Percentiles rank a stretch among this genome's conserved stretches.
Evolutionary conservation across 352 stramenopile species (phyloP).

Genomic region (Phytophthora sp.): DNA sequence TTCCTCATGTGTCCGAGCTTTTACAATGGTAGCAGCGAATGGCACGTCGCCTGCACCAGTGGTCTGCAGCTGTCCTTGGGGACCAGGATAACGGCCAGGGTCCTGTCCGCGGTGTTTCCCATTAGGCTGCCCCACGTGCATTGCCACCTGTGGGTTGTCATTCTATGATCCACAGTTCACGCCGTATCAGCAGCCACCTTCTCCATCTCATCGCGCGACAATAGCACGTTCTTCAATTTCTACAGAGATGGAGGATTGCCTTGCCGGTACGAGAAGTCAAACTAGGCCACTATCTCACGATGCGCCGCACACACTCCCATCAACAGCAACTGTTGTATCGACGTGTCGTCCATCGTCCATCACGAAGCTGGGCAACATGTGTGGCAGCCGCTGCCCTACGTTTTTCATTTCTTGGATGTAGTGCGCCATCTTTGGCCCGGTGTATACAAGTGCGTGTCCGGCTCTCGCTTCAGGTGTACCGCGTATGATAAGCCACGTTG

Average conservation of each 20-base stretch:
- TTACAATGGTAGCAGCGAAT: too few relatives aligned
- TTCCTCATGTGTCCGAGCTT: too few relatives aligned
- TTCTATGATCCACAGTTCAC: background rate
- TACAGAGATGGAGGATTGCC: background rate
- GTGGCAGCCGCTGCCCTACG: background rate
- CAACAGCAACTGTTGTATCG: background rate
- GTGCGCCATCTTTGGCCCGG: background rate
- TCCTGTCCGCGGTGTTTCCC: too few relatives aligned
- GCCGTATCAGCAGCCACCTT: background rate
- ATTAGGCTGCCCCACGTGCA: too few relatives aligned
- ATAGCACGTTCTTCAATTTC: slow-evolving; percentile 1
- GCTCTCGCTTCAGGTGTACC: background rate
- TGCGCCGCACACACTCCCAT: slow-evolving; percentile 6
- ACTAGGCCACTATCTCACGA: background rate
- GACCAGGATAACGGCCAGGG: too few relatives aligned
- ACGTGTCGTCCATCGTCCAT: background rate
- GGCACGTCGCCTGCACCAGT: too few relatives aligned
- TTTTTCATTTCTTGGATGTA: slow-evolving; percentile 14
- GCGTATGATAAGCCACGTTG: background rate
- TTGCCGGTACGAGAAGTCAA: slow-evolving; percentile 2
- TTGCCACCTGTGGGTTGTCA: too few relatives aligned
- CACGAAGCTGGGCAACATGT: background rate
- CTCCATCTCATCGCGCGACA: slow-evolving; percentile 2
- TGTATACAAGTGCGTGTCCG: background rate
- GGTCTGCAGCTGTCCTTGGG: too few relatives aligned